Evolutionary conservation across 2,329 filamentous ascomycete species (phyloP).

Genomic region (Sodiomyces alkalinus): DNA sequence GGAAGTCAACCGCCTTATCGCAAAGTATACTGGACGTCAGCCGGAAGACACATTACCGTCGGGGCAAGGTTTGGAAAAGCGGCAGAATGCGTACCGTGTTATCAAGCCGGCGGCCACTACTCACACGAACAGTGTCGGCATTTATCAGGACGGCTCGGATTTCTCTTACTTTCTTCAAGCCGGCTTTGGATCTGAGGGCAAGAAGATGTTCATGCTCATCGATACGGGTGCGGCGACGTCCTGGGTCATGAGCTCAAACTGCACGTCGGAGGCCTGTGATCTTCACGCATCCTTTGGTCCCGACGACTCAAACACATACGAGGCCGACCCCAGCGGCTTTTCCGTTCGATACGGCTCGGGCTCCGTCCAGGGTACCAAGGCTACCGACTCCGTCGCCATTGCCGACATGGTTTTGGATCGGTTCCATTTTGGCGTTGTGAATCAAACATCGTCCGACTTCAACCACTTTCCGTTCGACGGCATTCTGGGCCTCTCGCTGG

Average conservation of each 20-base stretch:
- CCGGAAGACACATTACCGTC: slow-evolving; percentile 6
- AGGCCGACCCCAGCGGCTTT: slow-evolving; percentile 37
- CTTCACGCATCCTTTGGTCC: slow-evolving; percentile 56
- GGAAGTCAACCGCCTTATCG: slow-evolving; percentile 20
- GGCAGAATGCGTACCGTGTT: slow-evolving; percentile 31
- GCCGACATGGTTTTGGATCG: slow-evolving; percentile 48
- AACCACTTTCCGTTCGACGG: slow-evolving; percentile 71
- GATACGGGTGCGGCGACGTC: slow-evolving; percentile 58
- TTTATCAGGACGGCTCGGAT: slow-evolving; percentile 50
- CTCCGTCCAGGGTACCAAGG: slow-evolving; percentile 50
- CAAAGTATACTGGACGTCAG: slow-evolving; percentile 21
- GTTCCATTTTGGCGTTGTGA: slow-evolving; percentile 59
- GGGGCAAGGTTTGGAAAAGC: slow-evolving; percentile 17
- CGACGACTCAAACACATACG: slow-evolving; percentile 48
- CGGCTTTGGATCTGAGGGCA: slow-evolving; percentile 36
- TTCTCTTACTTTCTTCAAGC: slow-evolving; percentile 50
- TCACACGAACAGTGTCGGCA: slow-evolving; percentile 32
- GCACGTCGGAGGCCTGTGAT: slow-evolving; percentile 48
- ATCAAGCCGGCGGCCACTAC: slow-evolving; percentile 29
- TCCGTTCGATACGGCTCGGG: slow-evolving; percentile 65
- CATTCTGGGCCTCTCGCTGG: slow-evolving; percentile 64
- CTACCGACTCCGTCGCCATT: slow-evolving; percentile 50
- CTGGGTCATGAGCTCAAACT: slow-evolving; percentile 68
- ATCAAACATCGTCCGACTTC: slow-evolving; percentile 59
- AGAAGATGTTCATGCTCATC: slow-evolving; percentile 44